phyloP scores from a whole-genome alignment of 768 basidiomycete species.

The Lactarius quietus region DNA sequence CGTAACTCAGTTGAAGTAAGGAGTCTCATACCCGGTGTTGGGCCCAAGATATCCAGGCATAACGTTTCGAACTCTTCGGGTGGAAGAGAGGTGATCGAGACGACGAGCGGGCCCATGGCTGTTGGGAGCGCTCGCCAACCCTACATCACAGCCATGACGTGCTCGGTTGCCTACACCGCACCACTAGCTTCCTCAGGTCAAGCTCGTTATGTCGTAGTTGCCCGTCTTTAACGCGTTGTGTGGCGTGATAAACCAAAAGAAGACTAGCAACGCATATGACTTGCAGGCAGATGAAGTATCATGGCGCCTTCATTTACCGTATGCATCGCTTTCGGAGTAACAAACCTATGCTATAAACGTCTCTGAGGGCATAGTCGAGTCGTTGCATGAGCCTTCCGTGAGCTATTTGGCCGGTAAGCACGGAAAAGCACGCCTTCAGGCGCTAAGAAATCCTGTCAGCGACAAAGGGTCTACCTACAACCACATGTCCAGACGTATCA shows the following conservation, averaged over 20 bases:
- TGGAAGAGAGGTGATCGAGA: background rate
- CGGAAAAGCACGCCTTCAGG: background rate
- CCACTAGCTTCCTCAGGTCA: background rate
- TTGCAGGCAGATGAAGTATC: background rate
- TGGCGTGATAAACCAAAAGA: background rate
- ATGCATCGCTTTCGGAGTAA: background rate
- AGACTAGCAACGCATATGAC: background rate
- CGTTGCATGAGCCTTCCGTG: background rate
- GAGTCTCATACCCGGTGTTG: background rate
- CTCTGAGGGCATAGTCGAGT: background rate
- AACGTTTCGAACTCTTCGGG: background rate
- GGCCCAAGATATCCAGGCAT: background rate
- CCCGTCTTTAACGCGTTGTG: no score
- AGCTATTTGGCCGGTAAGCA: constrained; percentile 6
- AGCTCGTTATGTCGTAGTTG: background rate
- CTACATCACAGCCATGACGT: background rate
- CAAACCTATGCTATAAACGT: background rate
- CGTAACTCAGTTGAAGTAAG: background rate
- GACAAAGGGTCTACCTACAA: background rate
- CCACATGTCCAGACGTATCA: background rate
- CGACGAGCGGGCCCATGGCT: background rate
- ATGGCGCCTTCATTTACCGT: background rate
- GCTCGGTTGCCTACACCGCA: background rate
- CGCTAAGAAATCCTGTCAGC: background rate
- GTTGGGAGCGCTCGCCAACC: background rate